Evolutionary conservation across 192 early-diverging fungal genomes (phyloP).

Genomic region (Coemansia sp.): DNA sequence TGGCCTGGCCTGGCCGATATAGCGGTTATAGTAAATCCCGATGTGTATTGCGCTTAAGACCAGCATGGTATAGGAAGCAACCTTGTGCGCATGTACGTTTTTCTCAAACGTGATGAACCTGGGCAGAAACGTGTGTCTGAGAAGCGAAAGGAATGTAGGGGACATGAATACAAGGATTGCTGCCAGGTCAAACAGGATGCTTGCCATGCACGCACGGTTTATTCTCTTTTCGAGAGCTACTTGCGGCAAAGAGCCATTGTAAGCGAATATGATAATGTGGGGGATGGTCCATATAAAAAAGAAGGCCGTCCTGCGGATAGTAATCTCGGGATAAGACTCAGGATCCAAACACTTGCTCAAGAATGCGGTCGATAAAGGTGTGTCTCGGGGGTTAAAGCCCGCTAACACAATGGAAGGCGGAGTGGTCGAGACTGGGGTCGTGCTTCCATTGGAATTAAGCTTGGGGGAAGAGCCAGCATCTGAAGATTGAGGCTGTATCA

Average conservation of each 20-base stretch:
- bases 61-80: constrained; percentile 65
- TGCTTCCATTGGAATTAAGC: background rate
- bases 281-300: constrained; percentile 40
- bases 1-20: constrained; percentile 19
- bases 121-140: constrained; percentile 61
- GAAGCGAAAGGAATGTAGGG: constrained; percentile 62
- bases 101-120: constrained; percentile 67
- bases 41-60: constrained; percentile 66
- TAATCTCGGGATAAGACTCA: constrained; percentile 39
- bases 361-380: background rate
- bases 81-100: constrained; percentile 75
- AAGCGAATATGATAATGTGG: constrained; percentile 36
- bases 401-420: background rate
- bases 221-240: constrained; percentile 16
- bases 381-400: background rate
- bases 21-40: constrained; percentile 33
- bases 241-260: constrained; percentile 9
- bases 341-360: constrained; percentile 17
- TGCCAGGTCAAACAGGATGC: constrained; percentile 57
- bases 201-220: constrained; percentile 26
- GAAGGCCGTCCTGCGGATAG: constrained; percentile 31
- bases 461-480: background rate
- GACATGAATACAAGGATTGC: constrained; percentile 83
- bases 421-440: background rate
- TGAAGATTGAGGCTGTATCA: background rate